phyloP scores from a whole-genome alignment of 2,329 filamentous ascomycete genomes.

The Epichloe typhina region DNA sequence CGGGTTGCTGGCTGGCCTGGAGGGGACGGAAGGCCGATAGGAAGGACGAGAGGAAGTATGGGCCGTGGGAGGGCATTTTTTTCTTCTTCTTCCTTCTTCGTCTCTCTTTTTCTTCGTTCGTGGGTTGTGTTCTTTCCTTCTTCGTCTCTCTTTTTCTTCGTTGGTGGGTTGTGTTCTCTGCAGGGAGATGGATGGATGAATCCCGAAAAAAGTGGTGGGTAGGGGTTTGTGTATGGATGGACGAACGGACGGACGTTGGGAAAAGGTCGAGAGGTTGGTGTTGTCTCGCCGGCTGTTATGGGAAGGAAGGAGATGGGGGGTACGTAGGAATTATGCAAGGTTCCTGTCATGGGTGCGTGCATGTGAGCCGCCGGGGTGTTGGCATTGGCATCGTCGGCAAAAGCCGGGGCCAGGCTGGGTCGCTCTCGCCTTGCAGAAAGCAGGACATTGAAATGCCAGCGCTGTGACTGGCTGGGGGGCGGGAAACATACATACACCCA shows the following conservation, averaged over 20 bases:
- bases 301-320: too few species aligned
- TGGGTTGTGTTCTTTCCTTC: not conserved
- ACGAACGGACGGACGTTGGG: not conserved
- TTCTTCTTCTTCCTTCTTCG: not conserved
- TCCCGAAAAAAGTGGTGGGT: not conserved
- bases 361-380: not conserved
- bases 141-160: too few species aligned
- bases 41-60: slow-evolving; percentile 44
- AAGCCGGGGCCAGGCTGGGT: slow-evolving; percentile 10
- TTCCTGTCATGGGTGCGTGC: too few species aligned
- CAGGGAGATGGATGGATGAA: not conserved
- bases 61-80: slow-evolving; percentile 35
- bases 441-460: not conserved
- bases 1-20: slow-evolving; percentile 21
- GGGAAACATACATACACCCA: not conserved
- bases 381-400: slow-evolving; percentile 9
- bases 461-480: slow-evolving; percentile 1
- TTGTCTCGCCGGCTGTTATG: not conserved
- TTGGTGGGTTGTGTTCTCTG: not conserved
- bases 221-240: not conserved
- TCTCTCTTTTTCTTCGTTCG: not conserved
- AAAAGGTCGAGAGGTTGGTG: not conserved
- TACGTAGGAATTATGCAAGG: too few species aligned
- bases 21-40: slow-evolving; percentile 39
- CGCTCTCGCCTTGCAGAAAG: not conserved